Percentiles rank a stretch among this genome's conserved stretches.
Evolutionary conservation across 306 rosid genomes (phyloP).

Genomic region (Mimosa pudica): DNA sequence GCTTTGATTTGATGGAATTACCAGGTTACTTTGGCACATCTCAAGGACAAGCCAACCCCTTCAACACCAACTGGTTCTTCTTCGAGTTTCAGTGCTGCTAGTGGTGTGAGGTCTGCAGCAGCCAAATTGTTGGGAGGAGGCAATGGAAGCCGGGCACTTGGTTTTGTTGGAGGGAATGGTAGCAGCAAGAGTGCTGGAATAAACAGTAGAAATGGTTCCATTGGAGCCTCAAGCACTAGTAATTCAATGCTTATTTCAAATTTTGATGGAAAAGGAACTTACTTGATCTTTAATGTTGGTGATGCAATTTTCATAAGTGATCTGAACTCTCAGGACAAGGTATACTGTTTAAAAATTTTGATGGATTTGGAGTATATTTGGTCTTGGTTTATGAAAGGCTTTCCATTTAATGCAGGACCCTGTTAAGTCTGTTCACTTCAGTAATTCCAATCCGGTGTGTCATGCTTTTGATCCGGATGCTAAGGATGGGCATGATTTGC

Average conservation of each 20-base stretch:
- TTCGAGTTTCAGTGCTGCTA: slow-evolving; percentile 70
- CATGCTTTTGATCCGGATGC: slow-evolving; percentile 93
- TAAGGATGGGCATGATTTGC: slow-evolving; percentile 97
- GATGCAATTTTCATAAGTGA: slow-evolving; percentile 95
- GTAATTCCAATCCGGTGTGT: slow-evolving; percentile 83
- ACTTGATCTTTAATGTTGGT: slow-evolving; percentile 88
- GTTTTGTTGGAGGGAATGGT: slow-evolving; percentile 94
- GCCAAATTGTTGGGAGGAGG: slow-evolving; percentile 85
- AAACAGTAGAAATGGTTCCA: slow-evolving; percentile 71
- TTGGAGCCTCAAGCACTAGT: slow-evolving; percentile 72
- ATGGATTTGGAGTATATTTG: slow-evolving; percentile 29
- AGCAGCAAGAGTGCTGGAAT: slow-evolving; percentile 70
- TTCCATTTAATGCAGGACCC: slow-evolving; percentile 78
- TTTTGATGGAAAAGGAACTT: slow-evolving; percentile 93
- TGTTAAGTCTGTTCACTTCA: slow-evolving; percentile 89
- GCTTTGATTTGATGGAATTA: slow-evolving; percentile 24
- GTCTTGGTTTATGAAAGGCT: slow-evolving; percentile 38
- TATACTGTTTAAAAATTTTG: slow-evolving; percentile 36
- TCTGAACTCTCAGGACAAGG: slow-evolving; percentile 95
- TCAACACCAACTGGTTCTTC: slow-evolving; percentile 67
- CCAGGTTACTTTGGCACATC: slow-evolving; percentile 82
- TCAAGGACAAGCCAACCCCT: slow-evolving; percentile 81
- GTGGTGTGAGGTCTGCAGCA: slow-evolving; percentile 94
- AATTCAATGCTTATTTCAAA: slow-evolving; percentile 63
- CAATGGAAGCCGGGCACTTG: slow-evolving; percentile 92